phyloP scores from a whole-genome alignment of 2,329 filamentous ascomycete genomes.

The Pseudogymnoascus sp. region DNA sequence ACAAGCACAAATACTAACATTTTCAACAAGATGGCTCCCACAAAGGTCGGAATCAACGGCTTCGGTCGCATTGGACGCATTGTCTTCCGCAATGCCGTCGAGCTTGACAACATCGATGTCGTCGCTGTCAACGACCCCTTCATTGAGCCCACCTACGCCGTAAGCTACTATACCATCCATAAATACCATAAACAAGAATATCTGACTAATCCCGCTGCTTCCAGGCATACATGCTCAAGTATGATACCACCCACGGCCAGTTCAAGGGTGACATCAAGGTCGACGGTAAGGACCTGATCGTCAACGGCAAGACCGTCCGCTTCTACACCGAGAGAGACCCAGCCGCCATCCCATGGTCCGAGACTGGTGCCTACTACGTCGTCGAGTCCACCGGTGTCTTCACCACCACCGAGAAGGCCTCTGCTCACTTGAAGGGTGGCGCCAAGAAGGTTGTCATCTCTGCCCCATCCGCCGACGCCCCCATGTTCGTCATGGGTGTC shows the following conservation, averaged over 20 bases:
- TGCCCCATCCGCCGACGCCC: conserved; percentile 85
- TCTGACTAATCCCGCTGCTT: conserved; percentile 17
- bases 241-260: conserved; percentile 91
- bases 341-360: conserved; percentile 77
- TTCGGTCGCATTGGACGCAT: conserved; percentile 99
- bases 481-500: conserved; percentile 99
- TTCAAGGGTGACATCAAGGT: conserved; percentile 88
- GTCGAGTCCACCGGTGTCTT: conserved; percentile 98
- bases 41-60: conserved; percentile 96
- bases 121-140: conserved; percentile 99
- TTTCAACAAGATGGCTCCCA: conserved; percentile 39
- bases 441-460: conserved; percentile 98
- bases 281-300: conserved; percentile 59
- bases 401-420: conserved; percentile 96
- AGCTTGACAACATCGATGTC: conserved; percentile 82
- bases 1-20: neutral
- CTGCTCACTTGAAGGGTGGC: conserved; percentile 87
- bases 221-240: conserved; percentile 99
- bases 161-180: conserved; percentile 41
- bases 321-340: conserved; percentile 95
- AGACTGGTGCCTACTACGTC: conserved; percentile 84
- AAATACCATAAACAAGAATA: neutral
- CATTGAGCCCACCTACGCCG: conserved; percentile 95
- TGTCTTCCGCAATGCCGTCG: conserved; percentile 94
- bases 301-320: conserved; percentile 91